A percentile compares a stretch with the other conserved stretches of the same genome.
Conservation (phyloP, 1,284 basidiomycete genomes). For the Leccinum angustisporum region DNA sequence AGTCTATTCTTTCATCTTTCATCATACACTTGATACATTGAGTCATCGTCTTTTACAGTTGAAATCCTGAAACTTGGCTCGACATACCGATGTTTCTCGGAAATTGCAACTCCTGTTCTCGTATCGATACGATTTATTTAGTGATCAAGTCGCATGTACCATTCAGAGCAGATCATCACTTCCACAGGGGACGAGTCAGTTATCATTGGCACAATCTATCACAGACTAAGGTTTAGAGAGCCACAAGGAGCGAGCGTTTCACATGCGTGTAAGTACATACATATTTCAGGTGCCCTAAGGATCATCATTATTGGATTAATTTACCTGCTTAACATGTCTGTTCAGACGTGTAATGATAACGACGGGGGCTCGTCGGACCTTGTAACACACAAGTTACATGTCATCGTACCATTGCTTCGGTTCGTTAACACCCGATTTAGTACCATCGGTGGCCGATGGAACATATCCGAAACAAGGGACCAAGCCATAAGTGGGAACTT, state of each 20-base stretch:
- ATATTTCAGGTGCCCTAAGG: background rate
- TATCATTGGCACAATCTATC: slow-evolving; percentile 5
- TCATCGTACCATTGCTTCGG: slow-evolving; percentile 23
- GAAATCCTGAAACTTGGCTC: background rate
- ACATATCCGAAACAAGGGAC: slow-evolving; percentile 24
- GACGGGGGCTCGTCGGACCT: slow-evolving; percentile 11
- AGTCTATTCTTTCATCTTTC: background rate
- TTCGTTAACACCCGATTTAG: slow-evolving; percentile 17
- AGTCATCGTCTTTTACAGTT: background rate
- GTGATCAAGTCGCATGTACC: slow-evolving; percentile 1
- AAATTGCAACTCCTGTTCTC: slow-evolving; percentile 8
- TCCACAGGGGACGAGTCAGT: slow-evolving; percentile 12
- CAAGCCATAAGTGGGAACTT: slow-evolving; percentile 4
- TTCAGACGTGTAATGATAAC: slow-evolving; percentile 9
- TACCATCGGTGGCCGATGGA: slow-evolving; percentile 5
- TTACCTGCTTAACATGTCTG: background rate
- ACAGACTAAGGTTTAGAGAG: slow-evolving; percentile 10
- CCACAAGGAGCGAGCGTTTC: slow-evolving; percentile 5
- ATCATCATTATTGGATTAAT: background rate
- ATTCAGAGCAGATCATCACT: background rate
- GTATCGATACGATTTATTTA: background rate
- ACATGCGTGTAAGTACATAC: slow-evolving; percentile 5
- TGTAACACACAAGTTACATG: slow-evolving; percentile 8
- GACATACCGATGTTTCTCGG: slow-evolving; percentile 14
- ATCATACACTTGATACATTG: background rate